Conservation (phyloP, 495 filamentous ascomycete species). For the Chaetomium fimeti region DNA sequence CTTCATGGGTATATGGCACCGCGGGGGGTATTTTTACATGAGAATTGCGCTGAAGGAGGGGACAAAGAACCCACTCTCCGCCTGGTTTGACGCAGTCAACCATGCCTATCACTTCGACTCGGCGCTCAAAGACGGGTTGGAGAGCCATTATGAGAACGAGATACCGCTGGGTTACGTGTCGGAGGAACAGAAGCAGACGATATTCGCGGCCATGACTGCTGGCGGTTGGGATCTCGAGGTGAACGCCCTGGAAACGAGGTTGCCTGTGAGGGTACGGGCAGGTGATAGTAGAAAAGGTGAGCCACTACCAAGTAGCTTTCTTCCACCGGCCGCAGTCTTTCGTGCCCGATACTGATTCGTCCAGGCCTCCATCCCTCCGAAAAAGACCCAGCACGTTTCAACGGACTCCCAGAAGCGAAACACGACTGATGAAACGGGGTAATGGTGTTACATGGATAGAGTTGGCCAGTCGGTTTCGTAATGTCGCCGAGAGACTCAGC, state of each 20-base stretch:
- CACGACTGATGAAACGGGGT: slow-evolving; percentile 24
- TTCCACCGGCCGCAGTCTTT: neutral
- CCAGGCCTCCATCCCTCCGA: slow-evolving; percentile 26
- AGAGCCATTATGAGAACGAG: slow-evolving; percentile 38
- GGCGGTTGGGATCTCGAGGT: slow-evolving; percentile 49
- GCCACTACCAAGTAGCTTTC: slow-evolving; percentile 17
- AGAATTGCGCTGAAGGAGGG: slow-evolving; percentile 64
- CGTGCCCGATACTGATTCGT: slow-evolving; percentile 7
- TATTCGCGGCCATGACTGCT: slow-evolving; percentile 35
- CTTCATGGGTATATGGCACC: slow-evolving; percentile 55
- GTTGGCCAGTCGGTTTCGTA: neutral
- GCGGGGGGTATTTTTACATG: slow-evolving; percentile 44
- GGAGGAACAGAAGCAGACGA: slow-evolving; percentile 35
- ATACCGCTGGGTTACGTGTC: slow-evolving; percentile 38
- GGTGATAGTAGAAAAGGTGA: slow-evolving; percentile 36
- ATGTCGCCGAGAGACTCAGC: neutral
- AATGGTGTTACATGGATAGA: neutral
- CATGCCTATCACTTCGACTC: slow-evolving; percentile 48
- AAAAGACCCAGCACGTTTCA: slow-evolving; percentile 28
- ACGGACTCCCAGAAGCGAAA: slow-evolving; percentile 26
- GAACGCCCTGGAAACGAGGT: slow-evolving; percentile 46
- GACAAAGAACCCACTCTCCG: slow-evolving; percentile 58
- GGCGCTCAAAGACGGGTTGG: slow-evolving; percentile 37
- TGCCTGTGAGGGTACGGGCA: slow-evolving; percentile 35
- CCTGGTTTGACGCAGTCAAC: slow-evolving; percentile 72